These are phyloP conservation scores for Wilcoxina mikolae DNA, from an alignment of 495 filamentous ascomycete genomes.

Conservation along the genomic window DNA sequence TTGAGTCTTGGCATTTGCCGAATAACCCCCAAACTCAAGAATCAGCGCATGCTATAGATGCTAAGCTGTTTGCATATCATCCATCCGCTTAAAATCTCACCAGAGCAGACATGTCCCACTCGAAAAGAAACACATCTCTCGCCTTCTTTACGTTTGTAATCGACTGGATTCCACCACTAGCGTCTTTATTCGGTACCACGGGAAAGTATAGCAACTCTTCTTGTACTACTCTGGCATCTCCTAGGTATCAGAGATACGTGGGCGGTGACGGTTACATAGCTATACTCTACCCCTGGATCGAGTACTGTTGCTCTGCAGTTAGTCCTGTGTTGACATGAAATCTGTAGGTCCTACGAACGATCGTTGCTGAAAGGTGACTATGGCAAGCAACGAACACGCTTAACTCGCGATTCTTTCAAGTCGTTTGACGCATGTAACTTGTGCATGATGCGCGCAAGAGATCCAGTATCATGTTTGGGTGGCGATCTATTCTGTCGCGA, in stretches of 20 bases:
- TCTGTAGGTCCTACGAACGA: constrained; percentile 58
- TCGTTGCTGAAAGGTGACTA: constrained; percentile 62
- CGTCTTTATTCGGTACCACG: too few relatives aligned
- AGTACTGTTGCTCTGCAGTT: not conserved
- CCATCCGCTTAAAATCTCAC: too few relatives aligned
- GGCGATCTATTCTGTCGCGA: constrained; percentile 96
- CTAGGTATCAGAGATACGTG: not conserved
- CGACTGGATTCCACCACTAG: not conserved
- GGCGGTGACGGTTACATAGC: not conserved
- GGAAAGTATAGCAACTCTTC: too few relatives aligned
- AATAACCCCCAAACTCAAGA: too few relatives aligned
- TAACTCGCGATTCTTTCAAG: constrained; percentile 83
- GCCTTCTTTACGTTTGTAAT: constrained; percentile 63
- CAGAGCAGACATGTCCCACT: constrained; percentile 29
- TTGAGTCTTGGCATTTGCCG: too few relatives aligned
- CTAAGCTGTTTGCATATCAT: too few relatives aligned
- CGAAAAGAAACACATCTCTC: constrained; percentile 87
- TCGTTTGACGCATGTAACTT: constrained; percentile 82
- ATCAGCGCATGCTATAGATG: too few relatives aligned
- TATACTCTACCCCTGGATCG: not conserved
- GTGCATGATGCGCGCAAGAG: constrained; percentile 68
- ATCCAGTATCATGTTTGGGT: constrained; percentile 57
- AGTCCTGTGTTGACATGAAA: not conserved
- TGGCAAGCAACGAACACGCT: constrained; percentile 68
- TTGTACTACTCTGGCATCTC: not conserved